Evolutionary conservation across 495 filamentous ascomycete genomes (phyloP).

Genomic region (Viridothelium virens): DNA sequence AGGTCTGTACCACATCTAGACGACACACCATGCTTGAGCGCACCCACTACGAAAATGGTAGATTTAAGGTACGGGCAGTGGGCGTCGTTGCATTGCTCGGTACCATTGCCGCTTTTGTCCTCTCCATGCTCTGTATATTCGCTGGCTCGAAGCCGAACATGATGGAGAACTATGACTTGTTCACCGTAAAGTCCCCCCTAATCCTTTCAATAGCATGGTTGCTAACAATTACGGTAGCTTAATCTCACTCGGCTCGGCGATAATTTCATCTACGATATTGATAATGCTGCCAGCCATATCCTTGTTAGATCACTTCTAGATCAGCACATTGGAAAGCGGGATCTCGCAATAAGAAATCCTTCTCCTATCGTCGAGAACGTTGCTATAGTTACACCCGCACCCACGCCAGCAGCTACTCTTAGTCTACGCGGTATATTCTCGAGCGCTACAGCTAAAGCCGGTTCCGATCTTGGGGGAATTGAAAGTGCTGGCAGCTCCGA

Average conservation of each 20-base stretch:
- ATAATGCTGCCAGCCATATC: not conserved
- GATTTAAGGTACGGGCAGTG: slow-evolving; percentile 26
- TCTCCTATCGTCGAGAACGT: not conserved
- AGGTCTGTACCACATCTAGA: not conserved
- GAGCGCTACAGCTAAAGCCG: not conserved
- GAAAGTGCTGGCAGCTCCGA: slow-evolving; percentile 17
- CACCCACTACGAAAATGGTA: slow-evolving; percentile 12
- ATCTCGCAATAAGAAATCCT: slow-evolving; percentile 12
- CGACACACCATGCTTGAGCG: not conserved
- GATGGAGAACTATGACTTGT: slow-evolving; percentile 56
- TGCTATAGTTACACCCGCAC: slow-evolving; percentile 7
- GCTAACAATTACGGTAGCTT: slow-evolving; percentile 38
- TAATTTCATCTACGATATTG: slow-evolving; percentile 35
- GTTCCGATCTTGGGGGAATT: slow-evolving; percentile 10
- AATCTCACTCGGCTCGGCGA: slow-evolving; percentile 57
- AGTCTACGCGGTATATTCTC: not conserved
- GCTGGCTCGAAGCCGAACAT: slow-evolving; percentile 54
- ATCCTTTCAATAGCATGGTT: slow-evolving; percentile 1
- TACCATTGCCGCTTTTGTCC: slow-evolving; percentile 55
- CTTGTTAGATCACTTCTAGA: not conserved
- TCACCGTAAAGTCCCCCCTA: slow-evolving; percentile 48
- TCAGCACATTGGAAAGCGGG: not conserved
- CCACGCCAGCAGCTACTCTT: slow-evolving; percentile 20
- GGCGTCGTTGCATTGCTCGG: slow-evolving; percentile 41
- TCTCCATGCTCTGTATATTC: slow-evolving; percentile 62